A percentile compares a stretch with the other conserved stretches of the same genome.
phyloP scores from a whole-genome alignment of 2,329 filamentous ascomycete species.

The Parasarocladium wereldwijsianum region DNA sequence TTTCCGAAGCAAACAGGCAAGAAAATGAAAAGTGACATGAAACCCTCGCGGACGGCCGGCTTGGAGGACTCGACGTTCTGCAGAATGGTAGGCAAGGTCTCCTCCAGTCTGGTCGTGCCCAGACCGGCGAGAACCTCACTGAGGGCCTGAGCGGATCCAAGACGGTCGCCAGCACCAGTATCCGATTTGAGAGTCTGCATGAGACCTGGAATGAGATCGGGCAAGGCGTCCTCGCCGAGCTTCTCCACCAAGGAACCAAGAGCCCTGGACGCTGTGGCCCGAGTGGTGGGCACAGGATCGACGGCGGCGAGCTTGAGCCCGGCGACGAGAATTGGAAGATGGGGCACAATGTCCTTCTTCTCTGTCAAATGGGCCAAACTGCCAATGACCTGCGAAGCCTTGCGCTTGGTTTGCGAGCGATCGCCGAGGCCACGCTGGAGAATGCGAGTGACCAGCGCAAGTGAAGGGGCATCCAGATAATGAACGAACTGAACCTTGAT shows the following conservation, averaged over 20 bases:
- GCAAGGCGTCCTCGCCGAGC: conserved; percentile 88
- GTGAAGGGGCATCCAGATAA: conserved; percentile 91
- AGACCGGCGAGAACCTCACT: conserved; percentile 92
- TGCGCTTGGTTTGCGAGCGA: conserved; percentile 87
- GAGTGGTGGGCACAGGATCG: conserved; percentile 89
- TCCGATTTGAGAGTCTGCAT: conserved; percentile 98
- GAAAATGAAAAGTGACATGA: conserved; percentile 99
- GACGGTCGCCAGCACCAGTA: conserved; percentile 85
- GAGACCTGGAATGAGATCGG: conserved; percentile 90
- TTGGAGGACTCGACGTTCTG: conserved; percentile 92
- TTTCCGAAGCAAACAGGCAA: conserved; percentile 98
- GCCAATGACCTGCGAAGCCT: conserved; percentile 93
- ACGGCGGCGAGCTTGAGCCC: conserved; percentile 81
- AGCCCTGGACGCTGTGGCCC: conserved; percentile 90
- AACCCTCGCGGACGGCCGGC: conserved; percentile 82
- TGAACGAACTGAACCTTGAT: conserved; percentile 99
- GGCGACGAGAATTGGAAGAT: conserved; percentile 82
- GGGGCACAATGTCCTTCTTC: conserved; percentile 79
- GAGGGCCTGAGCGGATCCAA: conserved; percentile 91
- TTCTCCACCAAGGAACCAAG: conserved; percentile 96
- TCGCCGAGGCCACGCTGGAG: conserved; percentile 84
- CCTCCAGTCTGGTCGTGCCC: conserved; percentile 82
- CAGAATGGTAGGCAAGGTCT: conserved; percentile 88
- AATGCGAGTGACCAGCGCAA: conserved; percentile 89
- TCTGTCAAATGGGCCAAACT: conserved; percentile 95